Base-by-base conservation (phyloP, 805 yeast species). In the Kuraishia hungarica region DNA sequence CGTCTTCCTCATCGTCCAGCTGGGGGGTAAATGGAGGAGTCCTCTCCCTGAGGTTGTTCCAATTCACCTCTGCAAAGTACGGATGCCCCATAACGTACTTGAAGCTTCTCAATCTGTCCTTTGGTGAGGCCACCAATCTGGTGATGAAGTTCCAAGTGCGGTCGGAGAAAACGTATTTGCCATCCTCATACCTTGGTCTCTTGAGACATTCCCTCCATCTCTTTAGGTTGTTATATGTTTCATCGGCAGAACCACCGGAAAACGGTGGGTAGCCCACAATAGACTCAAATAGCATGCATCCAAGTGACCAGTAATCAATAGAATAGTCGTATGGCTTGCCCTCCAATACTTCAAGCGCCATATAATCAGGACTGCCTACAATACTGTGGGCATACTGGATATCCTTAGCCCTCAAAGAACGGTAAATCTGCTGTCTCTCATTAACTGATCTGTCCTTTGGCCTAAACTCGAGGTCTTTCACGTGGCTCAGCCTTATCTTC, bases 251-350 rank as follows among this genome's bases (percentile, higher is more conserved):
- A 48, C 91, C 82, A 2, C 99, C 99, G 48, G 96, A 86, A 67
- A 94, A 94, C 50, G 99, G 99, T 2, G 99, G 96, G 70, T 89
- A 94, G 0, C 99, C 98, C 60, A 94, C 94, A 56, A 94, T 80
- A 51, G 97, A 89, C 72, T 94, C 99, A 68, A 93, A 94, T 47
- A 94, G 75, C 86, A 94, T 94, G 72, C 99, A 94, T 3, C 99
- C 99, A 56, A 94, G 76, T 0, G 98, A 92, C 99, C 99, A 94
- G 69, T 94, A 94, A 74, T 94, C 99, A 56, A 96, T 96, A 17
- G 99, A 93, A 68, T 86, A 92, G 67, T 94, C 97, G 69, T 94
- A 94, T 56, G 85, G 83, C 65, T 87, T 87, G 7, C 99, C 99
- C 70, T 90, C 96, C 54, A 94, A 80, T 13, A 94, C 98, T 70